Conservation (phyloP, 768 basidiomycete species). For the Amanita molliuscula region DNA sequence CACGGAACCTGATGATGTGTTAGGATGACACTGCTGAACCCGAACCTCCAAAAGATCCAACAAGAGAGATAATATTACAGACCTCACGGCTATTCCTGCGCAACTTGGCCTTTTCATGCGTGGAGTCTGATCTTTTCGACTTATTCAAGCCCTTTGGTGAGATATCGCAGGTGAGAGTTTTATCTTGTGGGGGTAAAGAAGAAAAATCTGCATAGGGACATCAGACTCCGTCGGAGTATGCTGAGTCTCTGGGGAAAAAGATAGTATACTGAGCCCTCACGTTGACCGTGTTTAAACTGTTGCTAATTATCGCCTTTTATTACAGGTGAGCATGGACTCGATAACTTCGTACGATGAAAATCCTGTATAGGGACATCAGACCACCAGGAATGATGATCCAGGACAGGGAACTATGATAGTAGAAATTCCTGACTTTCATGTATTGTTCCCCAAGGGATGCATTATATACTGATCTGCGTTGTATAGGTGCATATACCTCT, state of each 20-base stretch:
- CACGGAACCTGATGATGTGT: background rate
- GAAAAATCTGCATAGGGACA: conserved; percentile 43
- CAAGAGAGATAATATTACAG: conserved; percentile 47
- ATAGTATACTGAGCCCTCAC: conserved; percentile 8
- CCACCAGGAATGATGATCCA: conserved; percentile 49
- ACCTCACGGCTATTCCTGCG: conserved; percentile 85
- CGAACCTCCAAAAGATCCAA: conserved; percentile 23
- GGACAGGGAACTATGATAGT: conserved; percentile 42
- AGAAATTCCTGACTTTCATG: conserved; percentile 19
- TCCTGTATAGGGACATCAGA: conserved; percentile 57
- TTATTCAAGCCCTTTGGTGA: conserved; percentile 64
- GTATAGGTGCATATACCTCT: conserved; percentile 39
- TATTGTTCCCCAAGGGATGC: background rate
- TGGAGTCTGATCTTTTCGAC: conserved; percentile 54
- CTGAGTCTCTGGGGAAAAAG: conserved; percentile 14
- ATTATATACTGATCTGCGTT: conserved; percentile 6
- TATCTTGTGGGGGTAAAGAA: conserved; percentile 21
- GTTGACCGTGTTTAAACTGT: conserved; percentile 18
- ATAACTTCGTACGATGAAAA: conserved; percentile 27
- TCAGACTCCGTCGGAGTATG: conserved; percentile 35
- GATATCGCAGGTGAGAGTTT: conserved; percentile 58
- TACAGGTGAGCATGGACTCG: conserved; percentile 28
- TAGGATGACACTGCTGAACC: conserved; percentile 4
- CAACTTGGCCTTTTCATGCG: conserved; percentile 87
- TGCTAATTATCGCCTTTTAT: conserved; percentile 10